A percentile compares a stretch with the other conserved stretches of the same genome.
Conservation (phyloP, 768 basidiomycete species). For the Termitomyces sp. region DNA sequence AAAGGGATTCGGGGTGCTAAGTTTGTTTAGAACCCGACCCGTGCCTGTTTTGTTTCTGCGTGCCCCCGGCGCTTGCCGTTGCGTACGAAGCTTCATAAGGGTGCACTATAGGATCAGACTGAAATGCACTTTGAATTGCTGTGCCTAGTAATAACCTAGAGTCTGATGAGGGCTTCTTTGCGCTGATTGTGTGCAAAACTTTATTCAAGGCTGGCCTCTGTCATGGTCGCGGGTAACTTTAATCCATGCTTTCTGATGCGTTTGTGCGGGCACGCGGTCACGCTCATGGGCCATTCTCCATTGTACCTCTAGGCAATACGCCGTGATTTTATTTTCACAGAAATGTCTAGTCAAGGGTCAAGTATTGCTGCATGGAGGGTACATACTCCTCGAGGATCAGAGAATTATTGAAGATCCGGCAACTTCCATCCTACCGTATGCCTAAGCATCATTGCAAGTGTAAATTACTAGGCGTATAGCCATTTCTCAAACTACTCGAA, state of each 20-base stretch:
- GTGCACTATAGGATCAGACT: not conserved
- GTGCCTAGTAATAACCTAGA: not conserved
- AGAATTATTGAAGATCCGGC: not conserved
- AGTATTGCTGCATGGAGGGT: not conserved
- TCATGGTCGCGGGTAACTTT: not conserved
- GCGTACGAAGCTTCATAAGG: not conserved
- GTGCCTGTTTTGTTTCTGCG: not conserved
- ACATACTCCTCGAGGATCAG: not conserved
- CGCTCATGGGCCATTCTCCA: not conserved
- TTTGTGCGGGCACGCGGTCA: not conserved
- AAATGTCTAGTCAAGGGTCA: not conserved
- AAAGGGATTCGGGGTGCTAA: conserved; percentile 1
- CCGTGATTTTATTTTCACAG: not conserved
- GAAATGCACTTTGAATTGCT: not conserved
- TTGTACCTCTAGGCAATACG: not conserved
- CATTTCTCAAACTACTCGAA: too few species aligned
- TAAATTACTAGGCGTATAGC: not conserved
- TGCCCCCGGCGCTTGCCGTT: not conserved
- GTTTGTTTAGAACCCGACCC: not conserved
- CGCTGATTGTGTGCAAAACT: conserved; percentile 1
- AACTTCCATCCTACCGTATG: not conserved
- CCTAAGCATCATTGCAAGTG: not conserved
- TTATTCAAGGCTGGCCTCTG: not conserved
- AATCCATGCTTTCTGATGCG: conserved; percentile 2
- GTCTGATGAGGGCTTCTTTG: not conserved